phyloP scores from a whole-genome alignment of 2,329 filamentous ascomycete species.

The Colletotrichum musae region DNA sequence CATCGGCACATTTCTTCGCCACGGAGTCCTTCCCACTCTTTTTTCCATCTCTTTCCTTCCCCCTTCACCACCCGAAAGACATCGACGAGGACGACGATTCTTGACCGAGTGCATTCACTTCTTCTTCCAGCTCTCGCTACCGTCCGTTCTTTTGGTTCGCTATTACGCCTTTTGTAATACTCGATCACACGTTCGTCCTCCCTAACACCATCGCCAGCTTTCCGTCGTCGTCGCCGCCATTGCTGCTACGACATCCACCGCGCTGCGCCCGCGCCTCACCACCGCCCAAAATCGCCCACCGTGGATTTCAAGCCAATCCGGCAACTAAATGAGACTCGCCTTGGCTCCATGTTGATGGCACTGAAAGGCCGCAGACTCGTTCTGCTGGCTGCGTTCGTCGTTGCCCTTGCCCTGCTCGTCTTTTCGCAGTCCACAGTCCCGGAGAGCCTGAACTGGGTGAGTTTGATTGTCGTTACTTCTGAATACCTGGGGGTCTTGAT shows the following conservation, averaged over 20 bases:
- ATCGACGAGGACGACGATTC: conserved; percentile 1
- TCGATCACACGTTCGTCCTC: conserved; percentile 13
- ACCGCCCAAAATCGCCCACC: conserved; percentile 19
- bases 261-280: conserved; percentile 11
- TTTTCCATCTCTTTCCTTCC: conserved; percentile 12
- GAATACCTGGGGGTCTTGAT: conserved; percentile 5
- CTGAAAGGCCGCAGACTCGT: conserved; percentile 40
- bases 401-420: conserved; percentile 29
- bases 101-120: conserved; percentile 20
- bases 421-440: conserved; percentile 39
- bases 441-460: conserved; percentile 39
- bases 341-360: conserved; percentile 37
- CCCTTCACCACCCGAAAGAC: conserved; percentile 15
- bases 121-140: conserved; percentile 14
- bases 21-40: conserved; percentile 5
- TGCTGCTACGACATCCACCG: neutral
- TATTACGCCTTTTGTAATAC: conserved; percentile 32
- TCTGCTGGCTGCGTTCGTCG: conserved; percentile 34
- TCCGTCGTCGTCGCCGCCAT: neutral
- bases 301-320: conserved; percentile 36
- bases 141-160: conserved; percentile 17
- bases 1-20: conserved; percentile 24
- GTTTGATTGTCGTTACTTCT: conserved; percentile 25
- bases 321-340: conserved; percentile 36
- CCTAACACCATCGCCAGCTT: neutral